Evolutionary conservation across 345 rosid genomes (phyloP).

Genomic region (Abelmoschus esculentus): DNA sequence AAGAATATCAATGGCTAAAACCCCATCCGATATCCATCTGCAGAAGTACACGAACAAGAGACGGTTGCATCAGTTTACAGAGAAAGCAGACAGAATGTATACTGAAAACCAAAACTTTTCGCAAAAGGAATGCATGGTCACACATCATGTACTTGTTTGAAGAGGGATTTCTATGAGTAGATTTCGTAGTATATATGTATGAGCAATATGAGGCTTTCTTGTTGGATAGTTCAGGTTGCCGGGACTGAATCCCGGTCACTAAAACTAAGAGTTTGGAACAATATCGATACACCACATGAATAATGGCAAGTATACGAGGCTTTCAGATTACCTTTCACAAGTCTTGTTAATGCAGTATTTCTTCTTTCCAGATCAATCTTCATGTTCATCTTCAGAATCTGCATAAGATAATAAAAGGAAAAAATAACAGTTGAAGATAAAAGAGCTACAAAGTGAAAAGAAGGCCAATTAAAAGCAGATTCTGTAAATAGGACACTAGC

Average conservation of each 20-base stretch:
- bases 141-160: no score
- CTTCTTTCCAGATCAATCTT: conserved; percentile 38
- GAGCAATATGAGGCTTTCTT: no score
- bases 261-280: not conserved
- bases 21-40: conserved; percentile 7
- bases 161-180: not conserved
- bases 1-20: not conserved
- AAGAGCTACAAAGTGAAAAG: not conserved
- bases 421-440: not conserved
- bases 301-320: not conserved
- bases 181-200: no score
- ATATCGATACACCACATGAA: not conserved
- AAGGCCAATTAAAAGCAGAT: not conserved
- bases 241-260: not conserved
- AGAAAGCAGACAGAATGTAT: not conserved
- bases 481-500: not conserved
- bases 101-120: not conserved
- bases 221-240: not conserved
- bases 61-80: not conserved
- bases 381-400: conserved; percentile 85
- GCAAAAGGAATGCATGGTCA: not conserved
- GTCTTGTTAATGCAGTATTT: not conserved
- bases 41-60: conserved; percentile 6
- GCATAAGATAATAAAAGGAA: conserved; percentile 19
- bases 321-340: conserved; percentile 11